phyloP scores from a whole-genome alignment of 495 filamentous ascomycete genomes.

The Symbiotaphrina buchneri region DNA sequence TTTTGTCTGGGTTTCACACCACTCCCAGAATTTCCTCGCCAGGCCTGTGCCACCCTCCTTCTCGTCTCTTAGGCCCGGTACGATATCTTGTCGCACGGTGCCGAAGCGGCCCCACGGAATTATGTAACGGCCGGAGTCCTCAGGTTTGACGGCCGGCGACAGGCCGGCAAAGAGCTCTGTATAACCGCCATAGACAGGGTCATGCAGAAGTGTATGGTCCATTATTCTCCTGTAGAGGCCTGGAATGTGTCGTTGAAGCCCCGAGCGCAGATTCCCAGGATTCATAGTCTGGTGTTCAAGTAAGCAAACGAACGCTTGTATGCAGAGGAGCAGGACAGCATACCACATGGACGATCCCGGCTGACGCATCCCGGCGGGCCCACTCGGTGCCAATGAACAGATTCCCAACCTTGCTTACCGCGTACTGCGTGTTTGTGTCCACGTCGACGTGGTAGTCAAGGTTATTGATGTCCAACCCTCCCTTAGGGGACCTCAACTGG shows the following conservation, averaged over 20 bases:
- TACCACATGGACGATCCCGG: slow-evolving; percentile 15
- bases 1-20: not conserved
- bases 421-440: slow-evolving; percentile 2
- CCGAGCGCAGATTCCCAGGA: slow-evolving; percentile 17
- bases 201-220: slow-evolving; percentile 6
- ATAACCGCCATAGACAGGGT: slow-evolving; percentile 14
- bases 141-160: slow-evolving; percentile 12
- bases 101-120: slow-evolving; percentile 18
- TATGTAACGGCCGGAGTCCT: slow-evolving; percentile 14
- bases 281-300: slow-evolving; percentile 8
- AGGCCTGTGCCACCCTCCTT: not conserved
- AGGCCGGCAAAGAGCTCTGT: slow-evolving; percentile 21
- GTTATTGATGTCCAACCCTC: not conserved
- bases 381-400: slow-evolving; percentile 5
- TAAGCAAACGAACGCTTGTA: not conserved
- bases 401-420: slow-evolving; percentile 5
- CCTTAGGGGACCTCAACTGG: slow-evolving; percentile 9
- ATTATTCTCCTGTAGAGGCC: slow-evolving; percentile 1
- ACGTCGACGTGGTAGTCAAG: not conserved
- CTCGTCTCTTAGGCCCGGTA: not conserved
- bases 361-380: slow-evolving; percentile 1
- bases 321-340: not conserved
- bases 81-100: slow-evolving; percentile 3
- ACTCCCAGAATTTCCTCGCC: not conserved
- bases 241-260: slow-evolving; percentile 10